Evolutionary conservation across 2,329 filamentous ascomycete species (phyloP).

Genomic region (Whalleya microplaca): DNA sequence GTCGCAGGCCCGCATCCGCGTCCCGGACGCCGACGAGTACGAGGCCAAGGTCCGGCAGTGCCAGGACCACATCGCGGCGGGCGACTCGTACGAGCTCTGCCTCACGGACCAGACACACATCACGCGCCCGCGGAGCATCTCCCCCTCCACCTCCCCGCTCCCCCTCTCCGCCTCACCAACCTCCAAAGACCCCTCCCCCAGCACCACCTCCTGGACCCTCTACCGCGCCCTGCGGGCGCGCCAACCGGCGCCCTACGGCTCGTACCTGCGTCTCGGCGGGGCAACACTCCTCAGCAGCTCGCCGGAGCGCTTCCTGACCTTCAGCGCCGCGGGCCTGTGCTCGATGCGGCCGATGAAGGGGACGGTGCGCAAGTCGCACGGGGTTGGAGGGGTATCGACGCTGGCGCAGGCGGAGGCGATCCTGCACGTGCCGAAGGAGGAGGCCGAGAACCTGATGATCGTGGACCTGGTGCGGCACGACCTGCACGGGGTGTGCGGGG

Average conservation of each 20-base stretch:
- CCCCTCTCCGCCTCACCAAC: constrained; percentile 36
- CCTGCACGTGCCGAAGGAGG: constrained; percentile 82
- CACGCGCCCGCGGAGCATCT: constrained; percentile 42
- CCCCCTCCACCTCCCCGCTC: constrained; percentile 54
- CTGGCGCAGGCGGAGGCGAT: constrained; percentile 73
- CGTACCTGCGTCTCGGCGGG: constrained; percentile 72
- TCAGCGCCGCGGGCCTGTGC: constrained; percentile 57
- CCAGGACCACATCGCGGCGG: constrained; percentile 72
- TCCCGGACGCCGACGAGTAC: constrained; percentile 57
- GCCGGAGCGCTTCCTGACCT: constrained; percentile 83
- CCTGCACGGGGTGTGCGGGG: constrained; percentile 80
- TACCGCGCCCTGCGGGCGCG: constrained; percentile 70
- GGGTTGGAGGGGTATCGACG: constrained; percentile 60
- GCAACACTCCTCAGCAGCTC: constrained; percentile 80
- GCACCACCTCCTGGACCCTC: constrained; percentile 61
- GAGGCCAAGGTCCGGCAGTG: constrained; percentile 69
- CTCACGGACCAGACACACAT: constrained; percentile 77
- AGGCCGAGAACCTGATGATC: constrained; percentile 97
- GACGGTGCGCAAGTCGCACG: constrained; percentile 78
- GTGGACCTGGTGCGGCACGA: constrained; percentile 96
- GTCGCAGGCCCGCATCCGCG: constrained; percentile 36
- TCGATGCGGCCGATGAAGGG: constrained; percentile 96
- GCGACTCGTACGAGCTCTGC: constrained; percentile 85
- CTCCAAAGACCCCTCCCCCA: constrained; percentile 10
- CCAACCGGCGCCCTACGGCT: constrained; percentile 85